A percentile compares a stretch with the other conserved stretches of the same genome.
Evolutionary conservation across 192 early-diverging fungal genomes (phyloP).

Genomic region (Glomus cerebriforme): DNA sequence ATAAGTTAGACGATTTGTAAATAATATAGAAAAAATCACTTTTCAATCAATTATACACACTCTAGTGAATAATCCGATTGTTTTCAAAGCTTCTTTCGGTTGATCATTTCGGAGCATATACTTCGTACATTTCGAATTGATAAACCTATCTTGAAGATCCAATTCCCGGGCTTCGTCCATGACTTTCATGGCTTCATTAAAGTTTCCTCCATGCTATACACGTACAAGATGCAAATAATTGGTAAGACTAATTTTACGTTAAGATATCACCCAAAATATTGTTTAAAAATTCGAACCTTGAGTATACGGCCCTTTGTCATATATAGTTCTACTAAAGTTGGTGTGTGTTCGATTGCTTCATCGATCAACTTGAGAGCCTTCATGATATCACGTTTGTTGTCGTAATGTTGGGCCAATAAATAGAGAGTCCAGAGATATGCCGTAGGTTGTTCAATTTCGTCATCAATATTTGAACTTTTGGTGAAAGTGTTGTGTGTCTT

Average conservation of each 20-base stretch:
- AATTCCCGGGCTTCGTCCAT: constrained; percentile 87
- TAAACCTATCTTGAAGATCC: constrained; percentile 92
- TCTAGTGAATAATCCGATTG: constrained; percentile 79
- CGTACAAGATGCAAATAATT: constrained; percentile 22
- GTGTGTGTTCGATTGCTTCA: constrained; percentile 82
- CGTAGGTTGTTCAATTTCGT: constrained; percentile 72
- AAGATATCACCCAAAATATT: neutral
- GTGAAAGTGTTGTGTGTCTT: constrained; percentile 36
- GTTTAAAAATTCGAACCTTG: constrained; percentile 57
- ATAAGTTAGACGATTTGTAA: neutral
- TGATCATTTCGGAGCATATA: constrained; percentile 88
- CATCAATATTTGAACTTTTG: constrained; percentile 38
- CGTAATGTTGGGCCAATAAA: constrained; percentile 89
- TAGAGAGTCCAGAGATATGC: constrained; percentile 87
- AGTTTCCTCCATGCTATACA: constrained; percentile 76
- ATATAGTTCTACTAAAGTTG: constrained; percentile 86
- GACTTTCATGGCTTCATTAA: constrained; percentile 64
- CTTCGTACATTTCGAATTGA: constrained; percentile 92
- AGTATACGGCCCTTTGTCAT: constrained; percentile 94
- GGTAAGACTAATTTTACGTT: constrained; percentile 10
- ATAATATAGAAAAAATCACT: neutral
- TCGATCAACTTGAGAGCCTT: constrained; percentile 80
- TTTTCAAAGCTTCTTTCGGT: constrained; percentile 83
- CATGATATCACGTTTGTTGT: constrained; percentile 67
- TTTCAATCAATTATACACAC: constrained; percentile 41